These are phyloP conservation scores for Rhamnella rubrinervis DNA, from an alignment of 331 rosid genomes.

Conservation along the genomic window DNA sequence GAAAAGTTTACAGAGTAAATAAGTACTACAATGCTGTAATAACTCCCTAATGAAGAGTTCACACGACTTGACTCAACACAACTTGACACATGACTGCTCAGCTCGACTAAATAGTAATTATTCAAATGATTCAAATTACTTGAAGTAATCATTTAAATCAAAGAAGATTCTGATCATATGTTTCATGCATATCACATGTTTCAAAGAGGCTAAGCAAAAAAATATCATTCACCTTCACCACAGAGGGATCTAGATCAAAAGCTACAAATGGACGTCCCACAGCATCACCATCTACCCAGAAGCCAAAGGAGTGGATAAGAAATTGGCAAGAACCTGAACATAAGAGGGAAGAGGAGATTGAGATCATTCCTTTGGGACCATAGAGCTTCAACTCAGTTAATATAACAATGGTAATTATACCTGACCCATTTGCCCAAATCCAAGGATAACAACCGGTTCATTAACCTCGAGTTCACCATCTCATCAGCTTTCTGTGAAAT, in stretches of 20 bases:
- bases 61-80: too few species aligned
- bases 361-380: conserved; percentile 6
- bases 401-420: conserved; percentile 34
- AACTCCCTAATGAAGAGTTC: too few species aligned
- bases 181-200: conserved; percentile 10
- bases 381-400: conserved; percentile 1
- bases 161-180: not conserved
- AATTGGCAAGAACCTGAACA: conserved; percentile 89
- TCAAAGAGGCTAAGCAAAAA: not conserved
- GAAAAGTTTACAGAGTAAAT: not conserved
- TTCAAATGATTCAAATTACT: not conserved
- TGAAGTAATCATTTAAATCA: not conserved
- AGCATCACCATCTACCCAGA: conserved; percentile 58
- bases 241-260: conserved; percentile 84
- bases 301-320: conserved; percentile 82
- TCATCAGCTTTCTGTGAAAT: conserved; percentile 58
- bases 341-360: conserved; percentile 19
- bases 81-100: too few species aligned
- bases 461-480: conserved; percentile 51
- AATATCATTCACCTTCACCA: conserved; percentile 68
- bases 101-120: too few species aligned
- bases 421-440: conserved; percentile 99
- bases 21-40: too few species aligned
- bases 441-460: conserved; percentile 91
- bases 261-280: conserved; percentile 75